phyloP scores from a whole-genome alignment of 129 eudicot genomes.

The Kitagawia praeruptora region DNA sequence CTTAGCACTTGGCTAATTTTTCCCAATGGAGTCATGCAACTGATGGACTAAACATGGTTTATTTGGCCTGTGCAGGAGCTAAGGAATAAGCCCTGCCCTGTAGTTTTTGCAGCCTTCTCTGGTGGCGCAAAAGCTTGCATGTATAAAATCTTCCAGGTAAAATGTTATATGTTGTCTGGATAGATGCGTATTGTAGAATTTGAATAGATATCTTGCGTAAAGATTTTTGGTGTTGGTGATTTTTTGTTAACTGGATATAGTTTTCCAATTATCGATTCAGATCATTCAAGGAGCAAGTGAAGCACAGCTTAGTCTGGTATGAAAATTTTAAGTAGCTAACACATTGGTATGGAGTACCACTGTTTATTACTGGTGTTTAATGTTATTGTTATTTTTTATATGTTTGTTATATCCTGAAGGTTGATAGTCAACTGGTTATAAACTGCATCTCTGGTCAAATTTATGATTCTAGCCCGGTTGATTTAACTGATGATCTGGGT shows the following conservation, averaged over 20 bases:
- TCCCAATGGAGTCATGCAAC: neutral
- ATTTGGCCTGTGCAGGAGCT: slow-evolving; percentile 44
- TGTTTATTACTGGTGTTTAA: neutral
- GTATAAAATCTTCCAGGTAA: slow-evolving; percentile 93
- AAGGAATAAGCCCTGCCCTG: slow-evolving; percentile 57
- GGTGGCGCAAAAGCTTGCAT: slow-evolving; percentile 91
- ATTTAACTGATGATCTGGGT: slow-evolving; percentile 73
- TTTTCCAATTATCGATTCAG: slow-evolving; percentile 32
- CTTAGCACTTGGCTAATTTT: neutral
- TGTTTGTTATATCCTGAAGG: slow-evolving; percentile 38
- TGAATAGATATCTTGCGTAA: neutral
- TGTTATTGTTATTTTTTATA: slow-evolving; percentile 3
- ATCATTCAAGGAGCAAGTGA: slow-evolving; percentile 75
- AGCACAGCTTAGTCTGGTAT: slow-evolving; percentile 68
- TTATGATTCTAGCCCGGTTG: slow-evolving; percentile 80
- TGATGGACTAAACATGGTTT: slow-evolving; percentile 5
- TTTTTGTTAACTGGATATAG: neutral
- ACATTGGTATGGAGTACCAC: neutral
- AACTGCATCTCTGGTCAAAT: slow-evolving; percentile 86
- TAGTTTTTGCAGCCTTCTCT: slow-evolving; percentile 60
- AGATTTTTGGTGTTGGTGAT: neutral
- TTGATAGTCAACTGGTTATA: slow-evolving; percentile 66
- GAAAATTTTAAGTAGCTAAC: neutral
- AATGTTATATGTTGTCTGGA: neutral
- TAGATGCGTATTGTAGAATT: neutral